These are phyloP conservation scores for Suhomyces tanzawaensis DNA, from an alignment of 805 yeast species.

Conservation along the genomic window DNA sequence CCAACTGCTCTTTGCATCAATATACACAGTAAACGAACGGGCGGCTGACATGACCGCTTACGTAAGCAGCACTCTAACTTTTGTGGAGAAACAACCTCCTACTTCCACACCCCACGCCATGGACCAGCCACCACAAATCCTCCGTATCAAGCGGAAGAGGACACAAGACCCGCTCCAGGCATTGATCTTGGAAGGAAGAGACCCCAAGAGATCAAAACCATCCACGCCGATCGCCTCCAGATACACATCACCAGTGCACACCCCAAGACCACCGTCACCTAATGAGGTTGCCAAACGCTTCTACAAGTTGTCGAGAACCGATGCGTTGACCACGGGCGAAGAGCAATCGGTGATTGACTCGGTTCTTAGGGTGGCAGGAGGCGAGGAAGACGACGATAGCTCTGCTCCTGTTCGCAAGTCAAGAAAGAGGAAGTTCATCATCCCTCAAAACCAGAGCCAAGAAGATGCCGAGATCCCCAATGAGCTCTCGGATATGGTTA, in stretches of 20 bases:
- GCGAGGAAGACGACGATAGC: slow-evolving; percentile 2
- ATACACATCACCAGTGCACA: slow-evolving; percentile 13
- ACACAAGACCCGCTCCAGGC: slow-evolving; percentile 89
- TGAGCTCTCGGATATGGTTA: slow-evolving; percentile 74
- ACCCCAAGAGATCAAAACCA: slow-evolving; percentile 42
- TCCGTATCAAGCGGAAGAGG: slow-evolving; percentile 83
- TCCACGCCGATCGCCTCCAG: slow-evolving; percentile 33
- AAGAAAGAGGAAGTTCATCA: slow-evolving; percentile 30
- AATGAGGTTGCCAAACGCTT: slow-evolving; percentile 11
- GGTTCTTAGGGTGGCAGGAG: slow-evolving; percentile 7
- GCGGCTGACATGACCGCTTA: no score
- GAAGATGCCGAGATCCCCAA: slow-evolving; percentile 46
- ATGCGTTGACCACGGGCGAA: slow-evolving; percentile 16
- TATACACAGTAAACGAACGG: no score
- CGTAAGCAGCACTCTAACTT: no score
- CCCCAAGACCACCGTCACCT: slow-evolving; percentile 38
- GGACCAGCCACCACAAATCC: slow-evolving; percentile 72
- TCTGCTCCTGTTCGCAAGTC: background rate
- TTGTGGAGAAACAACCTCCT: no score
- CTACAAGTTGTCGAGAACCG: slow-evolving; percentile 36
- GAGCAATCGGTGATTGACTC: slow-evolving; percentile 9
- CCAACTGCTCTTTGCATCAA: no score
- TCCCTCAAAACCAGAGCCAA: slow-evolving; percentile 30
- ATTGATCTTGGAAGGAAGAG: slow-evolving; percentile 47
- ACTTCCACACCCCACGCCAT: no score